Evolutionary conservation across 208 protist genomes (phyloP).

Genomic region (Crithidia mellificae): DNA sequence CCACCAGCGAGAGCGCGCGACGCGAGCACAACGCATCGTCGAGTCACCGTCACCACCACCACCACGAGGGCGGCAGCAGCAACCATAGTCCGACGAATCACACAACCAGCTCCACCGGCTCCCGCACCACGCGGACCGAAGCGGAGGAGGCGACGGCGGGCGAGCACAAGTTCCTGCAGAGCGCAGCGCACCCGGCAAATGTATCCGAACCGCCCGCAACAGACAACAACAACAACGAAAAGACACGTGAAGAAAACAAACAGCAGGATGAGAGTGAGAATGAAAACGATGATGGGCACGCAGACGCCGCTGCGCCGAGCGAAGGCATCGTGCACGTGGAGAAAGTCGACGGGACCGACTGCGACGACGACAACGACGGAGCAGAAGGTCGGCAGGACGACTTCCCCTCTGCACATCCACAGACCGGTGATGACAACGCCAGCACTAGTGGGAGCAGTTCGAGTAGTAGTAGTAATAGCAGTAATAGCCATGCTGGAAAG

Average conservation of each 20-base stretch:
- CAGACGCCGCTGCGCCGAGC: background rate
- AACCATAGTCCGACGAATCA: background rate
- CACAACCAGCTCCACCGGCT: background rate
- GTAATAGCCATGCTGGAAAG: too few relatives aligned
- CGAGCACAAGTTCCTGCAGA: too few relatives aligned
- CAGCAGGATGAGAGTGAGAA: too few relatives aligned
- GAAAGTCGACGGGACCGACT: background rate
- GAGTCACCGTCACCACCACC: background rate
- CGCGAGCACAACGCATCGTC: background rate
- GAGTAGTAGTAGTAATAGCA: too few relatives aligned
- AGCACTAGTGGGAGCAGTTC: too few relatives aligned
- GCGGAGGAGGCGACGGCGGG: background rate
- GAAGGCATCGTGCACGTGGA: background rate
- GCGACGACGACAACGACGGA: constrained; percentile 1
- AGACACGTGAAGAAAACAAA: too few relatives aligned
- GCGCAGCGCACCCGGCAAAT: too few relatives aligned
- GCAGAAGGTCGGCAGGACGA: too few relatives aligned
- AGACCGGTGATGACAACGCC: too few relatives aligned
- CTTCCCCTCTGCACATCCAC: background rate
- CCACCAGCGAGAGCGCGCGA: background rate
- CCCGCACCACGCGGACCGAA: background rate
- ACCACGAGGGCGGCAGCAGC: background rate
- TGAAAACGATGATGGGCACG: too few relatives aligned
- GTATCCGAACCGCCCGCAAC: too few relatives aligned
- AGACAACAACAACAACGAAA: background rate